Evolutionary conservation across 768 basidiomycete genomes (phyloP).

Genomic region (Basidioascus undulatus): DNA sequence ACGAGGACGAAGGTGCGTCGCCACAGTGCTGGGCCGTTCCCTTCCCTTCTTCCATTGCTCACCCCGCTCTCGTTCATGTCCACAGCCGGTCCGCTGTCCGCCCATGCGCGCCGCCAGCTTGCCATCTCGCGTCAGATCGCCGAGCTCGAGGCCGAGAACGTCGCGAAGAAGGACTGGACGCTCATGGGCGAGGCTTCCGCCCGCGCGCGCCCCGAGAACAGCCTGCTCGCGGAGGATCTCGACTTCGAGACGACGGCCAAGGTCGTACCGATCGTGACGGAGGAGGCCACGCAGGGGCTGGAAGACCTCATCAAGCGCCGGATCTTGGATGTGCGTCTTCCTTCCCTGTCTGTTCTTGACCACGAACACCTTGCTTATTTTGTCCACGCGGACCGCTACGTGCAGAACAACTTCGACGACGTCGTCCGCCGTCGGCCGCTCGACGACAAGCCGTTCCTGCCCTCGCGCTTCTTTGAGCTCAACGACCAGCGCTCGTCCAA

Average conservation of each 20-base stretch:
- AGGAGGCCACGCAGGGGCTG: conserved; percentile 51
- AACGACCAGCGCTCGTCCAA: conserved; percentile 69
- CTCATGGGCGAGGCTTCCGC: conserved; percentile 74
- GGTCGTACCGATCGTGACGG: conserved; percentile 66
- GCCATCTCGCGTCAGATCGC: conserved; percentile 54
- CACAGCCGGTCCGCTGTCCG: conserved; percentile 32
- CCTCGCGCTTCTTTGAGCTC: conserved; percentile 67
- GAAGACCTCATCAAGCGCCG: conserved; percentile 79
- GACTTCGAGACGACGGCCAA: conserved; percentile 83
- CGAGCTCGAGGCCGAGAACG: conserved; percentile 60
- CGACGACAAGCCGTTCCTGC: conserved; percentile 71
- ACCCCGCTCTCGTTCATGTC: too few relatives aligned
- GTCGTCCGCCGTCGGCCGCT: conserved; percentile 56
- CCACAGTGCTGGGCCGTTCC: too few relatives aligned
- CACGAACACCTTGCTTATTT: not conserved
- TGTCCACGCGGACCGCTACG: too few relatives aligned
- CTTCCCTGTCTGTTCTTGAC: not conserved
- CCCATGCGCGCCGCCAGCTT: conserved; percentile 54
- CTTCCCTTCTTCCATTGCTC: not conserved
- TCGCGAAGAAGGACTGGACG: conserved; percentile 75
- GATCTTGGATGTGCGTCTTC: conserved; percentile 47
- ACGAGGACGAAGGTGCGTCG: not conserved
- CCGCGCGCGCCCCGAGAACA: conserved; percentile 63
- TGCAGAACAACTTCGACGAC: conserved; percentile 52
- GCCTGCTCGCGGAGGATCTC: conserved; percentile 74